These are phyloP conservation scores for Epichloe uncinata DNA, from an alignment of 2,329 filamentous ascomycete species.

Conservation along the genomic window DNA sequence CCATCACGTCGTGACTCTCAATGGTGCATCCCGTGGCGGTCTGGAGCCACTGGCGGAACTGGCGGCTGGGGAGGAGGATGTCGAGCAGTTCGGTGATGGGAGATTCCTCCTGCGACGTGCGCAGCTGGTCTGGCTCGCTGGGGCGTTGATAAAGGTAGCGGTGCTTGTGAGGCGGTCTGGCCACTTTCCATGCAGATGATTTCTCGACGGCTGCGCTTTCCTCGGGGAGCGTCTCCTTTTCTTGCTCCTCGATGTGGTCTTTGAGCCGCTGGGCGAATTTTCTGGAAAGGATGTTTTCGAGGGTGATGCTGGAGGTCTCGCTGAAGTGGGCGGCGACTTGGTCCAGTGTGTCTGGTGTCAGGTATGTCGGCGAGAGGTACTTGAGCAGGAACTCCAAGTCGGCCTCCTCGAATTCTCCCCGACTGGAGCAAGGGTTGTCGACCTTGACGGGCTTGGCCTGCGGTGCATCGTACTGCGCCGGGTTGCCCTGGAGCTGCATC, in stretches of 20 bases:
- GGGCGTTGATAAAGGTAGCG: constrained; percentile 72
- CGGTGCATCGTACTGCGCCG: constrained; percentile 78
- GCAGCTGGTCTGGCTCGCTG: constrained; percentile 24
- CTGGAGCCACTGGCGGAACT: constrained; percentile 83
- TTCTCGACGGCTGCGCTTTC: constrained; percentile 44
- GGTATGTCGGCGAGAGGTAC: constrained; percentile 79
- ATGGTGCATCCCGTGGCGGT: constrained; percentile 66
- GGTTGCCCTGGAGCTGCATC: constrained; percentile 83
- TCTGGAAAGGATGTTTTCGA: constrained; percentile 64
- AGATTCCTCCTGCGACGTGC: constrained; percentile 29
- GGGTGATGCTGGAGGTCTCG: constrained; percentile 70
- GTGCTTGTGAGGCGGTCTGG: constrained; percentile 87
- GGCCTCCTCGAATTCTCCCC: constrained; percentile 53
- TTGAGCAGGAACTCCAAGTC: constrained; percentile 85
- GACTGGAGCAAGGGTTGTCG: constrained; percentile 27
- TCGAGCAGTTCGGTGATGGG: constrained; percentile 69
- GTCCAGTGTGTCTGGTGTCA: constrained; percentile 83
- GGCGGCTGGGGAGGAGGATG: constrained; percentile 65
- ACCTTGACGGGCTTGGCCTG: constrained; percentile 43
- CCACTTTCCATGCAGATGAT: constrained; percentile 55
- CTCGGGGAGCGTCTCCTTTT: constrained; percentile 33
- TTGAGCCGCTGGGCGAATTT: constrained; percentile 65
- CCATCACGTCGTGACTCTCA: constrained; percentile 63
- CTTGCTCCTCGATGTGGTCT: constrained; percentile 54
- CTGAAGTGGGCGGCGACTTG: constrained; percentile 68